Evolutionary conservation across 1,139 yeast species (phyloP).

Genomic region (Petasospora fabianii): DNA sequence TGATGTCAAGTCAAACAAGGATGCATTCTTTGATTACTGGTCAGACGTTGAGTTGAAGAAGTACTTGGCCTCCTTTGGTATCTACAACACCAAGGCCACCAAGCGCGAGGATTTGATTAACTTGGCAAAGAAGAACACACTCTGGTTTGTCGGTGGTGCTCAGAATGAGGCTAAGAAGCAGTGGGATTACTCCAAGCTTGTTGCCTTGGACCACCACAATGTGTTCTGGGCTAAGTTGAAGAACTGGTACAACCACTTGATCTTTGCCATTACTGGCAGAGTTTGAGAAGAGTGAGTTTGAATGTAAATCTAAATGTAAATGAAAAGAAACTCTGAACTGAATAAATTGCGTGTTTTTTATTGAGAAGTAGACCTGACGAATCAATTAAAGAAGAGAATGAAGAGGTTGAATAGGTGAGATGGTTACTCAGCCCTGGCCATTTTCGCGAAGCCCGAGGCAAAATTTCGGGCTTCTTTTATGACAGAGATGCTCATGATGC

Average conservation of each 20-base stretch:
- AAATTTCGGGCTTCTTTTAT: slow-evolving; percentile 2
- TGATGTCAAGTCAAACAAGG: slow-evolving; percentile 29
- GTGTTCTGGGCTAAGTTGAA: slow-evolving; percentile 11
- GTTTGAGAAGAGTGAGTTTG: too few relatives aligned
- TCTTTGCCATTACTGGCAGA: not conserved
- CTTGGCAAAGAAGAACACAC: slow-evolving; percentile 45
- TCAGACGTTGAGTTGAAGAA: slow-evolving; percentile 49
- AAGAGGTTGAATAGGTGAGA: not conserved
- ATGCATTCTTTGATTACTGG: slow-evolving; percentile 46
- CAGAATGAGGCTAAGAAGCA: slow-evolving; percentile 9
- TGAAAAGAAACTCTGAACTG: too few relatives aligned
- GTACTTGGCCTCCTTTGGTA: slow-evolving; percentile 52
- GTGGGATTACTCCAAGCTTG: slow-evolving; percentile 13
- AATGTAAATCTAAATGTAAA: too few relatives aligned
- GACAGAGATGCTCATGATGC: too few relatives aligned
- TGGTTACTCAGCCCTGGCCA: not conserved
- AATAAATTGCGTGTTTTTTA: not conserved
- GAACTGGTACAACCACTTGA: slow-evolving; percentile 6
- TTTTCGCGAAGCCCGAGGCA: slow-evolving; percentile 1
- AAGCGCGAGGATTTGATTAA: slow-evolving; percentile 44
- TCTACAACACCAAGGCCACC: slow-evolving; percentile 35
- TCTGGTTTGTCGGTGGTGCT: slow-evolving; percentile 32
- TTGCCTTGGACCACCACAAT: slow-evolving; percentile 14
- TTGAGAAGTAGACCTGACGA: too few relatives aligned
- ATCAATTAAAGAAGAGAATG: too few relatives aligned